These are phyloP conservation scores for Sporothrix pallida DNA, from an alignment of 2,329 filamentous ascomycete species.

Conservation along the genomic window DNA sequence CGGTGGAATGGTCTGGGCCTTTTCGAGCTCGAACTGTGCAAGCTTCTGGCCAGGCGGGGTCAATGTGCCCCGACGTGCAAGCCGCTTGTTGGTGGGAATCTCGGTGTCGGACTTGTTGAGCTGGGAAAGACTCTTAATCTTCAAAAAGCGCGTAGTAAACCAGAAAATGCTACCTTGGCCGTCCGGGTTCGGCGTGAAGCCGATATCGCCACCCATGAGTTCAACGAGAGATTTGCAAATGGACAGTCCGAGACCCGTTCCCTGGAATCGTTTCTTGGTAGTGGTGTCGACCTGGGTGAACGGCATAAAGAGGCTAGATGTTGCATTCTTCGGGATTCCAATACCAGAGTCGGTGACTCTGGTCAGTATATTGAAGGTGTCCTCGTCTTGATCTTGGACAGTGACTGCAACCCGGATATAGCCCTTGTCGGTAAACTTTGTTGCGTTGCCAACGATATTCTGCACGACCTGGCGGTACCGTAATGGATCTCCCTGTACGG, in stretches of 20 bases:
- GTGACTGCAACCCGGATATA: conserved; percentile 54
- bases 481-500: conserved; percentile 61
- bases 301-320: conserved; percentile 75
- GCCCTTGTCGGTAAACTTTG: conserved; percentile 66
- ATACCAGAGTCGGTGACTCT: conserved; percentile 80
- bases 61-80: not conserved
- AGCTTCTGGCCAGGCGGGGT: conserved; percentile 23
- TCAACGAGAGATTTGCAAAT: conserved; percentile 95
- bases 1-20: conserved; percentile 8
- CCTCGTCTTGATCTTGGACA: conserved; percentile 50
- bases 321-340: conserved; percentile 71
- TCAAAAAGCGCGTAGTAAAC: conserved; percentile 69
- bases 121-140: conserved; percentile 45
- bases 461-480: conserved; percentile 67
- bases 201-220: conserved; percentile 93
- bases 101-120: conserved; percentile 32
- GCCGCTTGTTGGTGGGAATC: not conserved
- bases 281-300: conserved; percentile 98
- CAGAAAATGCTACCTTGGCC: conserved; percentile 92
- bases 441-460: conserved; percentile 65
- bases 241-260: conserved; percentile 88
- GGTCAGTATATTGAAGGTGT: conserved; percentile 55
- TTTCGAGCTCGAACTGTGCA: conserved; percentile 28
- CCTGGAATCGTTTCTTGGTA: conserved; percentile 93
- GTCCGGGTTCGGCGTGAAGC: conserved; percentile 85